Evolutionary conservation across 2,329 filamentous ascomycete species (phyloP), one percentile per base, ranked within the genome.

Genomic region (Epichloe sylvatica): DNA sequence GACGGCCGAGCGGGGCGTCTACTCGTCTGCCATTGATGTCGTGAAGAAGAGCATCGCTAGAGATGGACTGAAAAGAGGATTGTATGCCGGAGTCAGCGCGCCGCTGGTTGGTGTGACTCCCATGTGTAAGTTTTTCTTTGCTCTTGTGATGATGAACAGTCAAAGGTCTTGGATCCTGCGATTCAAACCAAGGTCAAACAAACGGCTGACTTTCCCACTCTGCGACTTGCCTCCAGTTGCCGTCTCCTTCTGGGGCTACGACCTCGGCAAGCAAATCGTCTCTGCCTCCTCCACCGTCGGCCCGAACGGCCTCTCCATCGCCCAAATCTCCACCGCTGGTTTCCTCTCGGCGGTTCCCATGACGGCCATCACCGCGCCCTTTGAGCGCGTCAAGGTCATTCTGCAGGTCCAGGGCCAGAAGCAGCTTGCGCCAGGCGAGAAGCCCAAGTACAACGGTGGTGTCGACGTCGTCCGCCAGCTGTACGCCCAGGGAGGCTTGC

Each of bases 331-430:
- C 35, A 79, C 87, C 37, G 92, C 92, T 13, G 92, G 92, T 55
- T 96, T 96, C 80, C 94, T 98, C 78, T 94, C 87, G 63, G 92
- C 92, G 53, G 85, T 98, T 52, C 92, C 92, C 61, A 94, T 94
- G 88, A 98, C 92, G 4, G 70, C 87, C 68, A 96, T 98, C 72
- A 97, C 92, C n/a, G 92, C 92, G 4, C 92, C 92, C 53, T 97
- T 98, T 66, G 92, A 98, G 76, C 91, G 92, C 62, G 89, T 98
- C 59, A 98, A 98, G 71, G 91, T 98, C 50, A 89, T 98, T 55
- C 83, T 98, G 1, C 92, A 98, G 68, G 94, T 97, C 57, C 92
- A 97, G 70, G 90, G 89, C 62, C 89, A 96, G 69, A 89, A 90
- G 70, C 79, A 87, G 67, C 82, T 92, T 39, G 81, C 82, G 0